Evolutionary conservation across 306 rosid species (phyloP), one percentile per base, ranked within the genome.

Genomic region (Citrullus amarus): DNA sequence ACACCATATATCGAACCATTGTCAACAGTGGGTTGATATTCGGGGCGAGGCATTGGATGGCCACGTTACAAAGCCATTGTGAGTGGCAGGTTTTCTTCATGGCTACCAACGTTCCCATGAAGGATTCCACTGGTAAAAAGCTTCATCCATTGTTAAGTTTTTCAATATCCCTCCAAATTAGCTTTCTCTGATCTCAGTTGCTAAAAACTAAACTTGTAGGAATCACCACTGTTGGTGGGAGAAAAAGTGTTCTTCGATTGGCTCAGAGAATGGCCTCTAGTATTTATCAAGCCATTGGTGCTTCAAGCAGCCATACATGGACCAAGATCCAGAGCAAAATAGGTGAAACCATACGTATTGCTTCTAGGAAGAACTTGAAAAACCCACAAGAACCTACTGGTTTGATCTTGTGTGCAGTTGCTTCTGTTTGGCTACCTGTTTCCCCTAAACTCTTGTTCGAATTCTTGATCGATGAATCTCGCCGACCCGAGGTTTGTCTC

Each of bases 51-150:
- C 99, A 96, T 80, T 96, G 99, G 99, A 80, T 91, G 78, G 86
- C 98, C 2, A 90, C 97, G 0, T 86, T 96, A 32, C 99, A 96
- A 82, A 92, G 88, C 78, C 98, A 96, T 61, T 92, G 99, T 6
- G 99, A 96, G 81, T 86, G 98, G 60, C 89, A 85, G 0, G 89
- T 87, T 39, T 85, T 87, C 84, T 85, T 79, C 87, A 96, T 96
- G 99, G 99, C 99, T 72, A 96, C 99, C 82, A 96, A 96, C 79
- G 99, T 96, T 81, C 98, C 99, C 36, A 92, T 86, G 93, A 96
- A 92, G 87, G 98, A 92, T 75, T 96, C 99, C 76, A 84, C 85
- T 9, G 89, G 89, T 89, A 79, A 56, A 56, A 62, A 0, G 4
- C 13, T 5, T 72, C 60, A 15, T 1, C 28, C 25, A 50, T 72